Evolutionary conservation across 192 early-diverging fungal genomes (phyloP).

Genomic region (Dissophora ornata): DNA sequence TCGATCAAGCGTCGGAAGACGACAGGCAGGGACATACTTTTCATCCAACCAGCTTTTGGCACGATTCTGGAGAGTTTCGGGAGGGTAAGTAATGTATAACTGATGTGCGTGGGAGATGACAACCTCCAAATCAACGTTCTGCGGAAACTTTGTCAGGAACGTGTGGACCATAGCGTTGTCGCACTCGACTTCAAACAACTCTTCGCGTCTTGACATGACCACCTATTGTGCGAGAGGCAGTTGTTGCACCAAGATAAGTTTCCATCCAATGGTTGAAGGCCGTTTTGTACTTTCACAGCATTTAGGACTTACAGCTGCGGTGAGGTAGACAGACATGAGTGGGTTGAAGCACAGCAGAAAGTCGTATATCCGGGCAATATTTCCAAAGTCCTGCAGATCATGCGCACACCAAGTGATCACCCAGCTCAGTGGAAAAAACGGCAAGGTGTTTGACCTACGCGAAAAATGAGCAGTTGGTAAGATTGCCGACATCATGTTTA

Average conservation of each 20-base stretch:
- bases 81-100: conserved; percentile 50
- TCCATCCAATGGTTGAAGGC: background rate
- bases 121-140: conserved; percentile 55
- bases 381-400: conserved; percentile 56
- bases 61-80: conserved; percentile 50
- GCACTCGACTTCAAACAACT: conserved; percentile 53
- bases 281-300: background rate
- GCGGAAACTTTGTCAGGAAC: conserved; percentile 64
- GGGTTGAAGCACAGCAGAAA: conserved; percentile 63
- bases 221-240: conserved; percentile 43
- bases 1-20: no score
- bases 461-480: background rate
- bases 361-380: conserved; percentile 62
- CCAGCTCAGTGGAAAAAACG: conserved; percentile 68
- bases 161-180: conserved; percentile 61
- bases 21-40: conserved; percentile 38
- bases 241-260: no score
- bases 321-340: conserved; percentile 61
- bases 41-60: conserved; percentile 53
- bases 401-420: conserved; percentile 73
- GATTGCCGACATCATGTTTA: no score
- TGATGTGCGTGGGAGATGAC: conserved; percentile 49
- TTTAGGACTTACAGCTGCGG: conserved; percentile 49
- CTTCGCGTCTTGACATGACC: conserved; percentile 56
- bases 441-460: conserved; percentile 56